A percentile compares a stretch with the other conserved stretches of the same genome.
Evolutionary conservation across 345 rosid genomes (phyloP).

Genomic region (Microthlaspi erraticum): DNA sequence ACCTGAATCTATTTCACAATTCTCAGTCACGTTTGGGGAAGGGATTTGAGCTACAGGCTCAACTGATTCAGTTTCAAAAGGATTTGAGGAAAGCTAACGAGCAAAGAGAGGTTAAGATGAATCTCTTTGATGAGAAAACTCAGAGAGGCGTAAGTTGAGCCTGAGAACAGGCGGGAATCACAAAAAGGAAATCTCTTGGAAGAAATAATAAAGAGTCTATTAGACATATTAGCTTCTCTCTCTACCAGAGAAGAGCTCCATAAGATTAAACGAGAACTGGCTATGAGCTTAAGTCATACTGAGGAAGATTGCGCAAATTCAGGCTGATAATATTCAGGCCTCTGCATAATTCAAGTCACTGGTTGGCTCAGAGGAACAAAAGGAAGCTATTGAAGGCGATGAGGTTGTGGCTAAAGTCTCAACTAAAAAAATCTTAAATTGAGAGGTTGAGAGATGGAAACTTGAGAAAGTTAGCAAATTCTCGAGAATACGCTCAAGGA

Average conservation of each 20-base stretch:
- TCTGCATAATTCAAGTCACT: slow-evolving; percentile 51
- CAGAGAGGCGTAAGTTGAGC: slow-evolving; percentile 80
- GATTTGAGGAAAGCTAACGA: slow-evolving; percentile 85
- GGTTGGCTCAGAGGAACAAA: slow-evolving; percentile 65
- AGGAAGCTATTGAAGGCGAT: slow-evolving; percentile 51
- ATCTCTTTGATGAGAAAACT: slow-evolving; percentile 71
- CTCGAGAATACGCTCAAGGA: too few relatives aligned
- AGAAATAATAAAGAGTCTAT: slow-evolving; percentile 73
- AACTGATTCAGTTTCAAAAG: slow-evolving; percentile 66
- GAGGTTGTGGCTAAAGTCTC: slow-evolving; percentile 52
- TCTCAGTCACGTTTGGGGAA: slow-evolving; percentile 57
- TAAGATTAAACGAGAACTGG: slow-evolving; percentile 69
- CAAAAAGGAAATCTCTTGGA: slow-evolving; percentile 84
- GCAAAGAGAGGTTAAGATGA: slow-evolving; percentile 70
- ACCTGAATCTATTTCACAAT: slow-evolving; percentile 50
- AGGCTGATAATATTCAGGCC: slow-evolving; percentile 68
- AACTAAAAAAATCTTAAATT: slow-evolving; percentile 62
- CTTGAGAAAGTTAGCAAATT: slow-evolving; percentile 30
- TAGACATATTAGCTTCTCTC: slow-evolving; percentile 76
- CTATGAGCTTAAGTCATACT: slow-evolving; percentile 59
- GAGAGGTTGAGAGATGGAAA: slow-evolving; percentile 56
- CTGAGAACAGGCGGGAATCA: slow-evolving; percentile 88
- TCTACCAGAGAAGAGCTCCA: slow-evolving; percentile 81
- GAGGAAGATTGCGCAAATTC: slow-evolving; percentile 65
- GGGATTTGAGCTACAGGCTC: slow-evolving; percentile 71